Evolutionary conservation across 1,139 yeast species (phyloP).

Genomic region (Candida sp.): DNA sequence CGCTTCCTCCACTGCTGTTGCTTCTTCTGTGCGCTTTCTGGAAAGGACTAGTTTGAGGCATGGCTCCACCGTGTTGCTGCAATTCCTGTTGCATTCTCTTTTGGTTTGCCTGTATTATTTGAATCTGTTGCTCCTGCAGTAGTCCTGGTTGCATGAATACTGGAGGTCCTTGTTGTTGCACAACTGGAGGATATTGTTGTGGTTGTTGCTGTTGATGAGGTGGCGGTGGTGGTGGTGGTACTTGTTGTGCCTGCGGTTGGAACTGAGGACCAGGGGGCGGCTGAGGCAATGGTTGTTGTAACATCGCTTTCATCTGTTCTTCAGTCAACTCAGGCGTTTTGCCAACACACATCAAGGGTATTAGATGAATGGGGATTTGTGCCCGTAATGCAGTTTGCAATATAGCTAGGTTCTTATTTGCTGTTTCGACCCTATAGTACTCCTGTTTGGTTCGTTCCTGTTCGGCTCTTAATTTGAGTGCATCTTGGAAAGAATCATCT

Average conservation of each 20-base stretch:
- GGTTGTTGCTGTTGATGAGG: constrained; percentile 7
- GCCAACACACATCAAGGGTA: constrained; percentile 65
- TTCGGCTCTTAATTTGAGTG: constrained; percentile 68
- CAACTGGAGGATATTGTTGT: constrained; percentile 6
- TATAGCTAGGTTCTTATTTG: constrained; percentile 63
- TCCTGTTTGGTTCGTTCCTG: constrained; percentile 90
- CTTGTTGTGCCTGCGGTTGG: constrained; percentile 10
- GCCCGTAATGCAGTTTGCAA: constrained; percentile 64
- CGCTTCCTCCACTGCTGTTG: constrained; percentile 10
- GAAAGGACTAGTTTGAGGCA: constrained; percentile 3
- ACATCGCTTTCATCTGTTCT: constrained; percentile 11
- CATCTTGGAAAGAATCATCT: constrained; percentile 64
- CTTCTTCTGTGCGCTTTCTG: constrained; percentile 9
- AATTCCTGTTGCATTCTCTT: constrained; percentile 9
- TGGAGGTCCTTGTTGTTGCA: constrained; percentile 10
- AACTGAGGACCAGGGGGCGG: constrained; percentile 7
- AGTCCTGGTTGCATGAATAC: constrained; percentile 2
- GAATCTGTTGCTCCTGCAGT: constrained; percentile 10
- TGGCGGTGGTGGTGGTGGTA: constrained; percentile 6
- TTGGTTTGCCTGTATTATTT: constrained; percentile 5
- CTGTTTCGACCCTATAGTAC: constrained; percentile 67
- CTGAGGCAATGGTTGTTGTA: constrained; percentile 12
- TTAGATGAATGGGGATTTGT: constrained; percentile 67
- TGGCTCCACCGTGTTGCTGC: constrained; percentile 4
- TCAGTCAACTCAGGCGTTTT: constrained; percentile 11